Evolutionary conservation across 257 asterid species (phyloP).

Genomic region (Gynochthodes officinalis): DNA sequence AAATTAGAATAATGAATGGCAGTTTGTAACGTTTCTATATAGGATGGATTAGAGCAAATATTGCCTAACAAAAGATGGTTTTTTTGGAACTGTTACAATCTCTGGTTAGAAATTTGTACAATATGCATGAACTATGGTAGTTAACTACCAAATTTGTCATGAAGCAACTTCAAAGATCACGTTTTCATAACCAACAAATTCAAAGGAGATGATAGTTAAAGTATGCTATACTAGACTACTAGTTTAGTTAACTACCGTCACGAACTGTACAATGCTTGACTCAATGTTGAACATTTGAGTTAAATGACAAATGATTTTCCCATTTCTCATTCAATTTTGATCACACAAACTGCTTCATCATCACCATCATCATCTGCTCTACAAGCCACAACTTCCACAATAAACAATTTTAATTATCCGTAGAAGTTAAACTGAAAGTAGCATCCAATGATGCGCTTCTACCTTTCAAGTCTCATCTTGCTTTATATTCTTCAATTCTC

Average conservation of each 20-base stretch:
- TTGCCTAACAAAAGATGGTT: no score
- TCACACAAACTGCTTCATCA: not conserved
- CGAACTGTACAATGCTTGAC: no score
- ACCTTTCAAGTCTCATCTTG: not conserved
- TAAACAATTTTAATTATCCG: not conserved
- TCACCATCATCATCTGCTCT: not conserved
- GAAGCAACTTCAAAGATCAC: not conserved
- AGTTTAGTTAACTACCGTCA: not conserved
- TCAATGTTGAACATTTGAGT: no score
- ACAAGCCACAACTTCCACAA: not conserved
- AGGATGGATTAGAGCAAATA: no score
- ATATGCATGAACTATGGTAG: not conserved
- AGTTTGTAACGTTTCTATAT: no score
- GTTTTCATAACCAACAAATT: no score
- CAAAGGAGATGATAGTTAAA: not conserved
- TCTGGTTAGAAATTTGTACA: no score
- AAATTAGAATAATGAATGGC: not conserved
- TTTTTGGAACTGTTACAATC: no score
- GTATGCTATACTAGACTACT: no score
- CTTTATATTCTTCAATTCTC: not conserved
- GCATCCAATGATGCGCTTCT: not conserved
- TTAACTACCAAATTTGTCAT: not conserved
- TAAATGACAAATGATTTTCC: not conserved
- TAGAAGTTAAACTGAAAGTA: not conserved
- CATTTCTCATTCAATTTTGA: not conserved